Percentiles rank a stretch among this genome's conserved stretches.
These are phyloP conservation scores for Purpureocillium lavendulum DNA, from an alignment of 2,329 filamentous ascomycete species.

Conservation along the genomic window DNA sequence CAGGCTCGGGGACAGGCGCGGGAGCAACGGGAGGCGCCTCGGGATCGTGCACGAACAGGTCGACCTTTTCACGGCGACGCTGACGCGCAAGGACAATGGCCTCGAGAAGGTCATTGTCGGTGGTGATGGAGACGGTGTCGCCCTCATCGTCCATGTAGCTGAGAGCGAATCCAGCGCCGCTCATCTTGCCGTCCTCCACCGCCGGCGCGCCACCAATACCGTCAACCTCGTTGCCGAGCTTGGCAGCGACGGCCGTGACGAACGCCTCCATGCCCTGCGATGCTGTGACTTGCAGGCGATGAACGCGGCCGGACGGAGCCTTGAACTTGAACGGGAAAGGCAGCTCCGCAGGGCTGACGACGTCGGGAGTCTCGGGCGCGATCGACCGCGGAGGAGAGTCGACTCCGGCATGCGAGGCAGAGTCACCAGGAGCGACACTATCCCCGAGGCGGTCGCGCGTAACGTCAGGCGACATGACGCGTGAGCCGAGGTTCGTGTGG, in stretches of 20 bases:
- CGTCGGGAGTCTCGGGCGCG: slow-evolving; percentile 41
- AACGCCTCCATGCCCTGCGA: slow-evolving; percentile 74
- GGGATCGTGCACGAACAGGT: slow-evolving; percentile 92
- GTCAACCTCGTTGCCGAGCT: slow-evolving; percentile 78
- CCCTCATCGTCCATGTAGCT: slow-evolving; percentile 97
- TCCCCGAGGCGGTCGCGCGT: slow-evolving; percentile 64
- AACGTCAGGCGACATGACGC: slow-evolving; percentile 74
- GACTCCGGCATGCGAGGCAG: slow-evolving; percentile 81
- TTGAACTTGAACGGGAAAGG: slow-evolving; percentile 99
- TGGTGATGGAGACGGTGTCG: slow-evolving; percentile 93
- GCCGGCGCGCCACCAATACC: slow-evolving; percentile 72
- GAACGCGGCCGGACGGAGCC: slow-evolving; percentile 87
- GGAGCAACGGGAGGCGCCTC: slow-evolving; percentile 73
- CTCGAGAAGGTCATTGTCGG: slow-evolving; percentile 85
- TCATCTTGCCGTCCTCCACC: slow-evolving; percentile 72
- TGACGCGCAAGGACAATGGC: slow-evolving; percentile 78
- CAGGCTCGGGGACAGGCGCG: slow-evolving; percentile 39
- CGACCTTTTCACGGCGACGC: slow-evolving; percentile 79
- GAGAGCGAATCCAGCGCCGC: slow-evolving; percentile 73
- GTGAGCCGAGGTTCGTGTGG: slow-evolving; percentile 55
- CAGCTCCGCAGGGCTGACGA: slow-evolving; percentile 52
- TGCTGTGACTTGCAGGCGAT: slow-evolving; percentile 78
- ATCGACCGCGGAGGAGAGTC: slow-evolving; percentile 67
- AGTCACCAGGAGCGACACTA: slow-evolving; percentile 87
- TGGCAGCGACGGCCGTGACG: slow-evolving; percentile 67